These are phyloP conservation scores for Cydonia oblonga DNA, from an alignment of 331 rosid species.

Conservation along the genomic window DNA sequence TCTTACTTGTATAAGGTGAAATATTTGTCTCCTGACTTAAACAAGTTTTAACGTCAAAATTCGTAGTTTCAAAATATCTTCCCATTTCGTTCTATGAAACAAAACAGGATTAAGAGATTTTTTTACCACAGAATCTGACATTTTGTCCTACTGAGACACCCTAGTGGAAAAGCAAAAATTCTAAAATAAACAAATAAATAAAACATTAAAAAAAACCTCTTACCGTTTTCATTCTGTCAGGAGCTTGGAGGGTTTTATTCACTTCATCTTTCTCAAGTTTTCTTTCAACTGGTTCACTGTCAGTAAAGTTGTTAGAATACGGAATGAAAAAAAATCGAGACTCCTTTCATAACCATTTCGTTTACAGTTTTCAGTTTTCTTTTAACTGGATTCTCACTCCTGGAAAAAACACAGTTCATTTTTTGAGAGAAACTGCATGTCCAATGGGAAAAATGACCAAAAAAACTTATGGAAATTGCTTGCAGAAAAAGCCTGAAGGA, in stretches of 20 bases:
- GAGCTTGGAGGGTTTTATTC: constrained; percentile 23
- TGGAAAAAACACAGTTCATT: neutral
- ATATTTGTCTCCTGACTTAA: constrained; percentile 59
- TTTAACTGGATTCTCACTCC: neutral
- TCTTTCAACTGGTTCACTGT: constrained; percentile 50
- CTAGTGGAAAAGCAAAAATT: neutral
- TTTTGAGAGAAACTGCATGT: neutral
- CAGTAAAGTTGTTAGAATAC: neutral
- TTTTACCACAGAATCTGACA: neutral
- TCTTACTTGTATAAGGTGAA: neutral
- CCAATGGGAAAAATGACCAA: neutral
- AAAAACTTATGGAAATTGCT: neutral
- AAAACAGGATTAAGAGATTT: neutral
- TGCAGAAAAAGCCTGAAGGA: too few relatives aligned
- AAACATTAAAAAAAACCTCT: neutral
- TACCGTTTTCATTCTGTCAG: constrained; percentile 35
- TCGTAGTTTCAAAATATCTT: constrained; percentile 33
- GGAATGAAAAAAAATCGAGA: neutral
- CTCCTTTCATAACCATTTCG: too few relatives aligned
- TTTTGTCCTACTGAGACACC: neutral
- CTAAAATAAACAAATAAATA: too few relatives aligned
- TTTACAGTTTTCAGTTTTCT: neutral
- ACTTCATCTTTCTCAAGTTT: constrained; percentile 36
- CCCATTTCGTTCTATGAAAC: constrained; percentile 29
- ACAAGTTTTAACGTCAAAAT: constrained; percentile 41